Evolutionary conservation across 1,139 yeast species (phyloP), one percentile per base, ranked within the genome.

Genomic region (Wickerhamomyces sp.): DNA sequence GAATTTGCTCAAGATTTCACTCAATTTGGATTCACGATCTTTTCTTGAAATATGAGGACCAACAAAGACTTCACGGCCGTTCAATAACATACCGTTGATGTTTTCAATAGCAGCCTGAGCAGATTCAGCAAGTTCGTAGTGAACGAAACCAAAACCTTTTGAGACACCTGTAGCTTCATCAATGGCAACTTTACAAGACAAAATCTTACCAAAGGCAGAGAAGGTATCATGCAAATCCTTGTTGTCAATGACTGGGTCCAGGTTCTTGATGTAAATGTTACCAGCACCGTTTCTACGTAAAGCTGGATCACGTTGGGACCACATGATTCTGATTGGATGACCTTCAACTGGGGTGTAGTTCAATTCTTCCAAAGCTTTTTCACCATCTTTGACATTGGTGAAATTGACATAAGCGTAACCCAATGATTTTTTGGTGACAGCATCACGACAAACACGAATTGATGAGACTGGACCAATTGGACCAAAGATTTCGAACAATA

Each of bases 291-390:
- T 85, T 79, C 88, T 89, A 79, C 99, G 88, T 63, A 84, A 72
- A 55, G 96, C 81, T 56, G 99, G 99, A 70, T 93, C 98, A 75
- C 99, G 89, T 78, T 94, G 99, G 58, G 98, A 90, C 97, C 98
- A 91, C 99, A 94, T 94, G 76, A 93, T 93, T 74, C 99, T 91
- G 75, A 98, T 90, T 63, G 97, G 93, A 66, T 87, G 90, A 65
- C 97, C 98, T 73, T 91, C 93, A 73, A 93, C 83, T 64, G 82
- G 83, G 53, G 90, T 73, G 76, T 93, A 93, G 87, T 93, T 94
- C 73, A 94, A 81, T 72, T 90, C 95, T 67, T 90, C 96, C 68
- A 93, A 78, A 56, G 99, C 99, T 66, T 79, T 84, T 73, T 86
- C 93, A 64, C 96, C 99, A 67, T 94, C 97, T 56, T 78, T 86